Evolutionary conservation across 1,284 basidiomycete genomes (phyloP).

Genomic region (Spongispora temasekensis): DNA sequence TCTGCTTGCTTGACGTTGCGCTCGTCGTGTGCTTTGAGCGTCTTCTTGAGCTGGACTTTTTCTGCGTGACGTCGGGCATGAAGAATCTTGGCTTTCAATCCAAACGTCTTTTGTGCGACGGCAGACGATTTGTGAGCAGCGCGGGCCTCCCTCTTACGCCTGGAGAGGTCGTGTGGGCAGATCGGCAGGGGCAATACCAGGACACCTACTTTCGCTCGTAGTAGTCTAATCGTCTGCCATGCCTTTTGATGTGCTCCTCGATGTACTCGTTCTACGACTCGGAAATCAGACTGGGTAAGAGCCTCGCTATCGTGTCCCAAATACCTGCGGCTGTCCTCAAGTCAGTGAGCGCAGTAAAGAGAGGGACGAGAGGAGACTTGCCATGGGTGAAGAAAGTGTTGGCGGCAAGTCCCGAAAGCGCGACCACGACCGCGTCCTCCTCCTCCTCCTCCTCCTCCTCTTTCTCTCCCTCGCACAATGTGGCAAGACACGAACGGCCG

Average conservation of each 20-base stretch:
- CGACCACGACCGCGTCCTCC: slow-evolving; percentile 3
- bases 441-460: not conserved
- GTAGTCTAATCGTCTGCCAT: slow-evolving; percentile 85
- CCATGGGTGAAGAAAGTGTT: slow-evolving; percentile 50
- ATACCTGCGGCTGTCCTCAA: slow-evolving; percentile 66
- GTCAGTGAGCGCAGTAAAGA: slow-evolving; percentile 20
- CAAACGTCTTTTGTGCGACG: slow-evolving; percentile 91
- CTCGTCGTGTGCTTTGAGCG: slow-evolving; percentile 98
- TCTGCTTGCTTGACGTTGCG: slow-evolving; percentile 96
- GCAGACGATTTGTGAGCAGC: slow-evolving; percentile 87
- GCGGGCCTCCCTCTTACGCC: slow-evolving; percentile 94
- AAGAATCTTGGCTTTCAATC: slow-evolving; percentile 96
- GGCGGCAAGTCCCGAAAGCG: slow-evolving; percentile 31
- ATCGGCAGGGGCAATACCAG: slow-evolving; percentile 1
- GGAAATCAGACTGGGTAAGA: slow-evolving; percentile 13
- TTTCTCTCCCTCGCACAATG: slow-evolving; percentile 41
- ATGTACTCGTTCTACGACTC: slow-evolving; percentile 81
- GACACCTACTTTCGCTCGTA: slow-evolving; percentile 76
- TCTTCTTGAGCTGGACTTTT: slow-evolving; percentile 99
- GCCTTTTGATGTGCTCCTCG: slow-evolving; percentile 86
- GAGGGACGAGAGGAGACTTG: slow-evolving; percentile 35
- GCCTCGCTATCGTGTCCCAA: slow-evolving; percentile 4
- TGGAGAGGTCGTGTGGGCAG: slow-evolving; percentile 35
- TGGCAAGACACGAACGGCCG: slow-evolving; percentile 63
- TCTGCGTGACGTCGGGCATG: slow-evolving; percentile 96